Percentiles rank a stretch among this genome's conserved stretches.
phyloP scores from a whole-genome alignment of 139 green algal species.

The Chlorella sp. region DNA sequence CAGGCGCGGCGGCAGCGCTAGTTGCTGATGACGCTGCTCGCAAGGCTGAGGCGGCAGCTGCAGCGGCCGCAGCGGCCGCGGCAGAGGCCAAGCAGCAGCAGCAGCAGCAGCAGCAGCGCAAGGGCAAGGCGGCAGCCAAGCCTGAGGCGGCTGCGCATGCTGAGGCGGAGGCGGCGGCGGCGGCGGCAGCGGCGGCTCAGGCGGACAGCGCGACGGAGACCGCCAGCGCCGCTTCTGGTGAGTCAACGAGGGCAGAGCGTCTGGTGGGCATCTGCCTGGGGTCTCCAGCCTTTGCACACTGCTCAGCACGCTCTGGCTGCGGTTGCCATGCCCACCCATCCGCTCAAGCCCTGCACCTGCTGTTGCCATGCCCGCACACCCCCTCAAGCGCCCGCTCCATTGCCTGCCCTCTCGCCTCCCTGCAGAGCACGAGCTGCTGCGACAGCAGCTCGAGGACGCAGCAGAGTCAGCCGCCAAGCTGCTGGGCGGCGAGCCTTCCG shows the following conservation, averaged over 20 bases:
- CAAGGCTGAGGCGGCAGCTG: not conserved
- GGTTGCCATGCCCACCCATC: not conserved
- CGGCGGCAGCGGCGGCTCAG: not conserved
- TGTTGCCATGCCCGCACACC: too few species aligned
- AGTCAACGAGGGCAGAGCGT: too few species aligned
- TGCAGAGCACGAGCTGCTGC: conserved; percentile 35
- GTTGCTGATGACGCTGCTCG: not conserved
- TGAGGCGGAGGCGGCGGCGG: not conserved
- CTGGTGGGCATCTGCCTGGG: too few species aligned
- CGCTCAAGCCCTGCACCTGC: not conserved
- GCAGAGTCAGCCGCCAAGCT: conserved; percentile 35
- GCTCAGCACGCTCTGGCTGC: not conserved
- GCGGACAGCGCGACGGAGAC: conserved; percentile 16
- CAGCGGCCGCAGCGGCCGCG: not conserved
- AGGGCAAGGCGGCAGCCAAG: conserved; percentile 8
- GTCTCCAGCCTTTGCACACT: too few species aligned
- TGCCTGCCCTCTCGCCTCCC: not conserved
- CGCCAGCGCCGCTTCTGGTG: conserved; percentile 9
- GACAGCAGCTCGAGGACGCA: conserved; percentile 41
- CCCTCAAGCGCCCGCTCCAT: not conserved
- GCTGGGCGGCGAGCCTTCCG: conserved; percentile 30
- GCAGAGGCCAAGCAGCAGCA: not conserved
- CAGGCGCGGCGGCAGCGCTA: not conserved
- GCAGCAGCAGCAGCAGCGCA: conserved; percentile 13
- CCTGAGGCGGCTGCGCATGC: not conserved